These are phyloP conservation scores for Aureobasidium sp. DNA, from an alignment of 2,329 filamentous ascomycete species.

Conservation along the genomic window DNA sequence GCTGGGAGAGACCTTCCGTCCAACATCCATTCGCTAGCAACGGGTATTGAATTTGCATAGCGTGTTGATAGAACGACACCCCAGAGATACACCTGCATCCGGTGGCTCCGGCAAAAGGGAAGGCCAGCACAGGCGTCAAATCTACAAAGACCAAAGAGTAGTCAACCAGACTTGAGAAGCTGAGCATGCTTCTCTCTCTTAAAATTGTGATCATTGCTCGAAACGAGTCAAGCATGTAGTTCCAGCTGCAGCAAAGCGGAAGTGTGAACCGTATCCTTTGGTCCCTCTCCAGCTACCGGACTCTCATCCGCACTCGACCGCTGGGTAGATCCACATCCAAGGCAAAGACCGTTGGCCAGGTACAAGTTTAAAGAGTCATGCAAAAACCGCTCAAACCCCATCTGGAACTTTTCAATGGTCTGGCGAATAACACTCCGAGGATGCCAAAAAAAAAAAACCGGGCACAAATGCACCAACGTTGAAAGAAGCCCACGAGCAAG, in stretches of 20 bases:
- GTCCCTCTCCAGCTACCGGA: not conserved
- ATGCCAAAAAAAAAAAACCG: too few species aligned
- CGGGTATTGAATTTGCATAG: not conserved
- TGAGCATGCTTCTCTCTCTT: not conserved
- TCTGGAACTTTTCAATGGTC: not conserved
- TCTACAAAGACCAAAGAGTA: not conserved
- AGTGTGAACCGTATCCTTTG: not conserved
- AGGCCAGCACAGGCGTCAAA: too few species aligned
- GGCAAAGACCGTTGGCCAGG: not conserved
- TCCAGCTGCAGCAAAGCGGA: too few species aligned
- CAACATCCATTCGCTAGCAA: not conserved
- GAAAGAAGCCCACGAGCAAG: not conserved
- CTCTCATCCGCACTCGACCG: not conserved
- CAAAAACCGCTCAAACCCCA: not conserved
- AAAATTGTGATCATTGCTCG: not conserved
- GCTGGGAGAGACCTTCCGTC: not conserved
- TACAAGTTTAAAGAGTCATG: not conserved
- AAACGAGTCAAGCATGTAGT: not conserved
- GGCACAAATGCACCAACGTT: not conserved
- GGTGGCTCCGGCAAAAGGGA: not conserved
- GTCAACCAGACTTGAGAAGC: not conserved
- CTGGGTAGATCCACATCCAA: not conserved
- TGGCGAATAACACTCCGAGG: not conserved
- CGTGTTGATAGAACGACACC: not conserved
- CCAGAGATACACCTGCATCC: not conserved